Conservation (phyloP, 352 stramenopile species). For the Globisporangium iwayamae region DNA sequence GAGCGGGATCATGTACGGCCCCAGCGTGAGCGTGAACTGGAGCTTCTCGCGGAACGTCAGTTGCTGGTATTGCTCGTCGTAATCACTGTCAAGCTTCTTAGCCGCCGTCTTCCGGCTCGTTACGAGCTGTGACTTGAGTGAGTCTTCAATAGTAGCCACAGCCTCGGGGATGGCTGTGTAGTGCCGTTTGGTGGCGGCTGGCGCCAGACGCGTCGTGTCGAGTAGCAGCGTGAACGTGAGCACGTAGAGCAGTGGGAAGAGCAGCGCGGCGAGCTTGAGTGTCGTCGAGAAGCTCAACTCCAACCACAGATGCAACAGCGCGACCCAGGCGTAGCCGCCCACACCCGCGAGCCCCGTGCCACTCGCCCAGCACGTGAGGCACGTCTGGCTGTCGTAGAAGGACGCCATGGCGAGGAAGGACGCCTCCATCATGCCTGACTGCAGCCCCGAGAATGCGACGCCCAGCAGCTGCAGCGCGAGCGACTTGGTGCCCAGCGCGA, state of each 20-base stretch:
- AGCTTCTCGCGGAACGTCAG: conserved; percentile 59
- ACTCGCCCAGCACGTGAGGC: conserved; percentile 90
- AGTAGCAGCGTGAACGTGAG: conserved; percentile 63
- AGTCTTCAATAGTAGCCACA: conserved; percentile 8
- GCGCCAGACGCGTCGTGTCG: conserved; percentile 43
- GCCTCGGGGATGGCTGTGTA: conserved; percentile 41
- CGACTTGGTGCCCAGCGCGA: conserved; percentile 52
- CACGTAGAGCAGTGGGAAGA: conserved; percentile 69
- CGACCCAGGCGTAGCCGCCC: conserved; percentile 88
- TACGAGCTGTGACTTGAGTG: neutral
- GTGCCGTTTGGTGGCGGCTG: conserved; percentile 12
- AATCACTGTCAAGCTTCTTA: conserved; percentile 7
- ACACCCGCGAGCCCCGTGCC: conserved; percentile 91
- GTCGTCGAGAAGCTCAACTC: conserved; percentile 66
- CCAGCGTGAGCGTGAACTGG: conserved; percentile 76
- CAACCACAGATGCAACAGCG: conserved; percentile 62
- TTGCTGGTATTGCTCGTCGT: conserved; percentile 2
- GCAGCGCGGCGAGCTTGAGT: conserved; percentile 38
- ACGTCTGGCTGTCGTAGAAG: conserved; percentile 72
- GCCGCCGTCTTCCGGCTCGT: neutral
- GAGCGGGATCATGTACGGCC: conserved; percentile 89
- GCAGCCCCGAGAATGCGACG: conserved; percentile 82
- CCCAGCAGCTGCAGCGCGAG: conserved; percentile 82
- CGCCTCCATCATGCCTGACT: conserved; percentile 88
- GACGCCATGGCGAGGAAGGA: conserved; percentile 87